Conservation (phyloP, 2,329 filamentous ascomycete species). For the Penicillium sp. region DNA sequence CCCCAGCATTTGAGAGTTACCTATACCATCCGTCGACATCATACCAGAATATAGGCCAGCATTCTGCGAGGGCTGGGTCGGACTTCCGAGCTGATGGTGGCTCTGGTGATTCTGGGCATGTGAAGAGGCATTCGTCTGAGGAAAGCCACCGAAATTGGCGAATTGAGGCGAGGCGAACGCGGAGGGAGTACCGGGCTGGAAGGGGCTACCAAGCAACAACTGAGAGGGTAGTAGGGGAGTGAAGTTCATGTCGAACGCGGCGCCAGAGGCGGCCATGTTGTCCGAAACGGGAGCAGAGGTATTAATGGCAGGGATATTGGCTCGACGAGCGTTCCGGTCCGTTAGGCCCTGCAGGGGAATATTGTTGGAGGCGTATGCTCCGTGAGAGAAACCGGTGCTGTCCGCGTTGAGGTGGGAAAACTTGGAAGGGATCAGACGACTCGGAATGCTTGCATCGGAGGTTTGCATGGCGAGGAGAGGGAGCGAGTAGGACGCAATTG, state of each 20-base stretch:
- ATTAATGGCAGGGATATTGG: slow-evolving; percentile 85
- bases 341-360: slow-evolving; percentile 73
- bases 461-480: slow-evolving; percentile 72
- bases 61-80: slow-evolving; percentile 59
- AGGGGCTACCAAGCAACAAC: slow-evolving; percentile 86
- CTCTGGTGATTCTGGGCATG: slow-evolving; percentile 51
- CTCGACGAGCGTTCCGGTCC: slow-evolving; percentile 72
- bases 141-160: slow-evolving; percentile 69
- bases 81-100: slow-evolving; percentile 63
- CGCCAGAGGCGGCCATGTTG: slow-evolving; percentile 63
- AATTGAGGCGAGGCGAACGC: slow-evolving; percentile 88
- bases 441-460: slow-evolving; percentile 58
- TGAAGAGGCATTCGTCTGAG: slow-evolving; percentile 49
- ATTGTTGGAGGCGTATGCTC: slow-evolving; percentile 78
- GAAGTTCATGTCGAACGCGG: slow-evolving; percentile 99
- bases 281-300: too few relatives aligned
- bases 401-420: slow-evolving; percentile 56
- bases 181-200: slow-evolving; percentile 86
- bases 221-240: slow-evolving; percentile 91
- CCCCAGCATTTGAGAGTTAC: slow-evolving; percentile 68
- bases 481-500: too few relatives aligned
- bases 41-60: slow-evolving; percentile 75
- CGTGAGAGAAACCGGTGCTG: slow-evolving; percentile 86
- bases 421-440: slow-evolving; percentile 64
- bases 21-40: slow-evolving; percentile 75